These are phyloP conservation scores for Penicillium oxalicum DNA, from an alignment of 2,329 filamentous ascomycete species.

Conservation along the genomic window DNA sequence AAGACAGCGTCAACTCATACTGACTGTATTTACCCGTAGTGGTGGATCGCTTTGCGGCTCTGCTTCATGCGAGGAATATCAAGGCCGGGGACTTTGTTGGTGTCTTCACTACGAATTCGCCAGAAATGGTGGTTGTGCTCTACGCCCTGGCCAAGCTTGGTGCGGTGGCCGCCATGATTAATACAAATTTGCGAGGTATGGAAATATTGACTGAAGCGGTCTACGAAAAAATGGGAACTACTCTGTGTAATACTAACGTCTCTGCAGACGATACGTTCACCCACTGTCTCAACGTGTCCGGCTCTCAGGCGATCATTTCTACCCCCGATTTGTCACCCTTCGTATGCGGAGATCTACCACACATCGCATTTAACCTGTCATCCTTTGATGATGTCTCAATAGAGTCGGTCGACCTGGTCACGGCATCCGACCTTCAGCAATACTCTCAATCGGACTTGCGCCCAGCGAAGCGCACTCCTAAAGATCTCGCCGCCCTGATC, in stretches of 20 bases:
- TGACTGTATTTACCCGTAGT: slow-evolving; percentile 24
- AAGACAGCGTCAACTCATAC: background rate
- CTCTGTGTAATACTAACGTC: background rate
- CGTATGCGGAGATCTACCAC: slow-evolving; percentile 30
- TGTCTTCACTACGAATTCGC: slow-evolving; percentile 46
- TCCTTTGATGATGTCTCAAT: slow-evolving; percentile 30
- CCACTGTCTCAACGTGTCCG: slow-evolving; percentile 42
- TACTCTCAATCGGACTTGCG: slow-evolving; percentile 18
- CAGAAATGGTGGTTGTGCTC: slow-evolving; percentile 43
- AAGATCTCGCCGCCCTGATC: slow-evolving; percentile 37
- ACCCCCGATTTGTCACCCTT: slow-evolving; percentile 40
- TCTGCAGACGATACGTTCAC: slow-evolving; percentile 39
- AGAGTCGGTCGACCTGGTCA: slow-evolving; percentile 21
- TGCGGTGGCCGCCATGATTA: slow-evolving; percentile 43
- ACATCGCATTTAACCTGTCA: slow-evolving; percentile 34
- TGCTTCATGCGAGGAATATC: slow-evolving; percentile 36
- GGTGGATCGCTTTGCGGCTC: slow-evolving; percentile 40
- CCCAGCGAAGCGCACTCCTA: slow-evolving; percentile 29
- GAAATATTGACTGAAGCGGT: background rate
- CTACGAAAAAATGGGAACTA: background rate
- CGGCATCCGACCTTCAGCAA: slow-evolving; percentile 22
- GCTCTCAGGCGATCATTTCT: slow-evolving; percentile 38
- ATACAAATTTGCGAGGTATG: slow-evolving; percentile 43
- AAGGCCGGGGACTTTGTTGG: slow-evolving; percentile 39
- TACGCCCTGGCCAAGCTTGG: slow-evolving; percentile 45